These are phyloP conservation scores for Dictyostelium gargantuum DNA, from an alignment of 208 protist genomes.

Conservation along the genomic window DNA sequence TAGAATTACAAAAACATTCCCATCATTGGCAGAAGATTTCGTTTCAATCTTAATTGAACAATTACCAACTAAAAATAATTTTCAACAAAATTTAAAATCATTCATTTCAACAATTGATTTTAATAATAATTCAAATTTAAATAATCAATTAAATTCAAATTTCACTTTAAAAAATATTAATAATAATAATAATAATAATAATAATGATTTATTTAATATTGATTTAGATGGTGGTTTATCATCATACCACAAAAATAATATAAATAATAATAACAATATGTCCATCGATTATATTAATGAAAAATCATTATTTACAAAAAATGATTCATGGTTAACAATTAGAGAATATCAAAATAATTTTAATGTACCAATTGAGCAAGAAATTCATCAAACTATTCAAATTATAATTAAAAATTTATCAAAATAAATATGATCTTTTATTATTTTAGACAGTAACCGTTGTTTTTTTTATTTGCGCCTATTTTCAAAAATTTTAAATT, in stretches of 20 bases:
- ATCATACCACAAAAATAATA: too few species aligned
- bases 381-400: slow-evolving; percentile 33
- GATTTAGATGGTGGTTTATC: too few species aligned
- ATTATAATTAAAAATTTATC: slow-evolving; percentile 33
- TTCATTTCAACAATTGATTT: not conserved
- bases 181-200: not conserved
- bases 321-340: not conserved
- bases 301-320: not conserved
- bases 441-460: too few species aligned
- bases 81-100: slow-evolving; percentile 16
- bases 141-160: not conserved
- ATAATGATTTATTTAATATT: not conserved
- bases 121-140: not conserved
- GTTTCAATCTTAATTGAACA: slow-evolving; percentile 46
- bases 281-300: not conserved
- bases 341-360: not conserved
- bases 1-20: not conserved
- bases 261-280: not conserved
- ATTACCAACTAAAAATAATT: slow-evolving; percentile 35
- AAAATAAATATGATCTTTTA: not conserved
- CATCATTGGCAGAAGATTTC: not conserved
- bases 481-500: not conserved
- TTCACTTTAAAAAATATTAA: not conserved
- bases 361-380: not conserved
- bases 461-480: too few species aligned